These are phyloP conservation scores for Heliosperma pusillum DNA, from an alignment of 148 eudicot species.

Conservation along the genomic window DNA sequence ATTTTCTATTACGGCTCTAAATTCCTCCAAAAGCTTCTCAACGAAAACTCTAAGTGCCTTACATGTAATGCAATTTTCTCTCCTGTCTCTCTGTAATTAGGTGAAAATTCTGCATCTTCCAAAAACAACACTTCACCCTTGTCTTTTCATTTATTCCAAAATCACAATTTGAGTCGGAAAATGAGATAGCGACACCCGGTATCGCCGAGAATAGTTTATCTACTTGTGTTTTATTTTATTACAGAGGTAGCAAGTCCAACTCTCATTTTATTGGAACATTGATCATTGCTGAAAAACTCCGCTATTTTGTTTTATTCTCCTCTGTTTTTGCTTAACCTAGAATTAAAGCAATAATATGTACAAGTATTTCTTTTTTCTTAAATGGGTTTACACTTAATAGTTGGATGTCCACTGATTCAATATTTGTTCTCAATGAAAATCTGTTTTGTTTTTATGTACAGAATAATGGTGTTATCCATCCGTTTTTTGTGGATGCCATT, in stretches of 20 bases:
- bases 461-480: constrained; percentile 32
- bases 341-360: not conserved
- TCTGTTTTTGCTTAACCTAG: constrained; percentile 17
- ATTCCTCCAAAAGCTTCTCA: not conserved
- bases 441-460: constrained; percentile 31
- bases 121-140: not conserved
- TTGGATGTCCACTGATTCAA: constrained; percentile 34
- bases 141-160: not conserved
- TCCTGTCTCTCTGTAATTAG: constrained; percentile 25
- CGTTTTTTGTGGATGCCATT: constrained; percentile 31
- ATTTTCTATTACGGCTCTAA: not conserved
- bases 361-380: not conserved
- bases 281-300: constrained; percentile 8
- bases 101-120: constrained; percentile 41
- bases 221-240: constrained; percentile 1
- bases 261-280: constrained; percentile 25
- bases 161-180: not conserved
- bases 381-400: not conserved
- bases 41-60: constrained; percentile 2
- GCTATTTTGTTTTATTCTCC: not conserved
- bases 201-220: no score
- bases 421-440: constrained; percentile 13
- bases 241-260: constrained; percentile 28
- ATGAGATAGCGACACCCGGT: no score
- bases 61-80: constrained; percentile 34